Evolutionary conservation across 176 grass and related monocot genomes (phyloP).

Genomic region (Poa annua): DNA sequence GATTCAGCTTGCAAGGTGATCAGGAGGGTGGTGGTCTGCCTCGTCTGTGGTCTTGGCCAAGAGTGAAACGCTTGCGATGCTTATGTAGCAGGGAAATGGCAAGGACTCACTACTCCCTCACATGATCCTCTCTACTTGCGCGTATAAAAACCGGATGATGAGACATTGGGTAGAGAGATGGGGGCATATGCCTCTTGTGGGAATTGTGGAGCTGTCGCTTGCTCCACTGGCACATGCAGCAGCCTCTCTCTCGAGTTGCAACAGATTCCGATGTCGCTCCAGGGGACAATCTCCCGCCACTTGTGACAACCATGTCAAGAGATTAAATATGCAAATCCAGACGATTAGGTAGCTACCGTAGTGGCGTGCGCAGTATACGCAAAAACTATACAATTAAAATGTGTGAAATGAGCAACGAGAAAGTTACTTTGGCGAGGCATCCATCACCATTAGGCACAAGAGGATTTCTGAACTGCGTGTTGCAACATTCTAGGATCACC

Average conservation of each 20-base stretch:
- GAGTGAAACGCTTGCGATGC: neutral
- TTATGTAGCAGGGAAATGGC: constrained; percentile 41
- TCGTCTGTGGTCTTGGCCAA: constrained; percentile 35
- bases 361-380: too few species aligned
- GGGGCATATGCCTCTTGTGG: neutral
- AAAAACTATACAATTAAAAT: too few species aligned
- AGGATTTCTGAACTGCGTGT: too few species aligned
- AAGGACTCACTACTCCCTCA: neutral
- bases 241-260: neutral
- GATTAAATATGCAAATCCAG: too few species aligned
- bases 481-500: too few species aligned
- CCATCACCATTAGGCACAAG: too few species aligned
- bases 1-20: neutral
- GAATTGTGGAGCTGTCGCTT: neutral
- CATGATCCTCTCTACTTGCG: neutral
- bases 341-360: too few species aligned
- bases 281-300: neutral
- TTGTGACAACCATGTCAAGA: too few species aligned
- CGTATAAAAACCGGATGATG: neutral
- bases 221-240: neutral
- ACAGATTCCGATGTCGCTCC: neutral
- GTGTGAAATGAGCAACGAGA: too few species aligned
- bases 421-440: too few species aligned
- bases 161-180: neutral
- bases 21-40: too few species aligned